Evolutionary conservation across 1,139 yeast genomes (phyloP), one percentile per base, ranked within the genome.

Genomic region (Pichia sp.): DNA sequence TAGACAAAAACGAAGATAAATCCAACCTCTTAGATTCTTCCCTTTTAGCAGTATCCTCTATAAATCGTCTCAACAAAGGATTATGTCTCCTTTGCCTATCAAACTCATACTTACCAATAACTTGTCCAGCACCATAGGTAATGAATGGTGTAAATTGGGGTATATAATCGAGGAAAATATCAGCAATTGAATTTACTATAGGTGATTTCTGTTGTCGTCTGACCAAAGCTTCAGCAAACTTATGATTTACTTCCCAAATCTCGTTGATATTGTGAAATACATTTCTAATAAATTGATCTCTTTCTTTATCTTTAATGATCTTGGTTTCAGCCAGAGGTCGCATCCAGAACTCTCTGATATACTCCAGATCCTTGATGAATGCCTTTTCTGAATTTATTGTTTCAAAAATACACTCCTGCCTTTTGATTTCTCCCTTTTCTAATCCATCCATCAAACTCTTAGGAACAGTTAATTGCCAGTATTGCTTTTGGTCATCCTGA

Each of bases 381-480:
- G 95, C 96, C 58, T 97, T 81, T 72, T 93, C 99, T 2, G 98
- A 93, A 63, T 89, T 87, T 53, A 90, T 89, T 42, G 93, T 87
- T 70, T 93, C 99, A 72, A 90, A 93, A 54, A 93, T 93, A 61
- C 93, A 85, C 67, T 93, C 99, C 70, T 93, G 99, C 62, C 98
- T 81, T 75, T 90, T 90, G 68, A 89, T 87, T 69, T 93, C 99
- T 55, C 76, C 81, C 62, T 90, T 93, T 57, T 89, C 90, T 55
- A 93, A 79, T 52, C 84, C 78, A 57, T 88, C 95, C 66, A 93
- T 81, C 8, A 90, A 74, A 50, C 85, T 85, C 65, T 85, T 82
- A 2, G 97, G 87, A 11, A 93, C 99, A 1, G 96, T 87, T 65
- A 89, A 90, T 59, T 93, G 90, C 99, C 99, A 93, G 54, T 92